phyloP scores from a whole-genome alignment of 108 stramenopile species.

The Cylindrotheca closterium region DNA sequence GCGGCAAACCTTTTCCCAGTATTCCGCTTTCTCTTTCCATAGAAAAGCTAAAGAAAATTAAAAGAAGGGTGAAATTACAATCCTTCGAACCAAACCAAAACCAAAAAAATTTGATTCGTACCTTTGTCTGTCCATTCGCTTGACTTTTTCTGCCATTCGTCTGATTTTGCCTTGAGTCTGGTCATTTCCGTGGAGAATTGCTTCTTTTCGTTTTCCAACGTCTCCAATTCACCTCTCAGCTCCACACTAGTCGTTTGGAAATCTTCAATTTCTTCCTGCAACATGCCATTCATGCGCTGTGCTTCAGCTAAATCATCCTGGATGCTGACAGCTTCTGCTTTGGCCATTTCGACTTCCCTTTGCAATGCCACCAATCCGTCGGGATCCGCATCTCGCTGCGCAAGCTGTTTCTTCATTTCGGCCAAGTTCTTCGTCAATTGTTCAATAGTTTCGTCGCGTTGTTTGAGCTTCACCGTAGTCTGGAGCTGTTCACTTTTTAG shows the following conservation, averaged over 20 bases:
- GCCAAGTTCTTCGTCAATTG: constrained; percentile 14
- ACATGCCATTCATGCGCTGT: constrained; percentile 8
- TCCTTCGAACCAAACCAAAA: not conserved
- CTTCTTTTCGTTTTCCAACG: constrained; percentile 3
- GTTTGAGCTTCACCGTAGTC: constrained; percentile 18
- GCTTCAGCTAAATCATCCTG: constrained; percentile 20
- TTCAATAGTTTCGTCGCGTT: constrained; percentile 21
- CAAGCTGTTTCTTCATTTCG: constrained; percentile 7
- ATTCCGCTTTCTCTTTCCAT: constrained; percentile 38
- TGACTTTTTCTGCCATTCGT: constrained; percentile 35
- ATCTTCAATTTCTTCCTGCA: constrained; percentile 17
- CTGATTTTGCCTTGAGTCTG: constrained; percentile 15
- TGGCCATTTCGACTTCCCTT: constrained; percentile 22
- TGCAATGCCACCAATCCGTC: constrained; percentile 10
- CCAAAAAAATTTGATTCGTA: not conserved
- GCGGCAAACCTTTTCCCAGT: constrained; percentile 26
- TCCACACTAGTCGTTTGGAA: constrained; percentile 14
- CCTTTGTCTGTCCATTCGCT: constrained; percentile 31
- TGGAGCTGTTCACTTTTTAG: constrained; percentile 37
- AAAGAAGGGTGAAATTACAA: not conserved
- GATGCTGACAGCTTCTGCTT: not conserved
- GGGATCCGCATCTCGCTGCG: constrained; percentile 7
- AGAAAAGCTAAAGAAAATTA: not conserved
- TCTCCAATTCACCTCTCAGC: not conserved
- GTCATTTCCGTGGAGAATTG: constrained; percentile 17